A percentile compares a stretch with the other conserved stretches of the same genome.
These are phyloP conservation scores for Colletotrichum tropicale DNA, from an alignment of 2,329 filamentous ascomycete genomes.

Conservation along the genomic window DNA sequence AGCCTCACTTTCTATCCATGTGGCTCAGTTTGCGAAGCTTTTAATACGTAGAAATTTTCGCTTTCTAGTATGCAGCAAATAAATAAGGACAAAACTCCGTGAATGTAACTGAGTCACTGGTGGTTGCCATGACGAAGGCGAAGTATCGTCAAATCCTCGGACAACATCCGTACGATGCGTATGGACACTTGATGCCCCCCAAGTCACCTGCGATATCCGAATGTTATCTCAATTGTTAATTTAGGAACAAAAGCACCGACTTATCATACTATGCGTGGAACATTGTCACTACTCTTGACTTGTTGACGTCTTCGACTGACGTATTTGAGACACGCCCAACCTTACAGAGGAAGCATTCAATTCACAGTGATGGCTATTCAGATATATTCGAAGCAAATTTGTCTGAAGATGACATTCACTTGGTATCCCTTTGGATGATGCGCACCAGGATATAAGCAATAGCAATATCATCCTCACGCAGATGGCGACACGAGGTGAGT, in stretches of 20 bases:
- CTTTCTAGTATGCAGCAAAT: background rate
- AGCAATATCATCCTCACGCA: background rate
- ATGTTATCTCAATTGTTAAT: fast-evolving
- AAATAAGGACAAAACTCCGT: background rate
- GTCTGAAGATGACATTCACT: background rate
- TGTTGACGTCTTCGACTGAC: background rate
- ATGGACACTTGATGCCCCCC: background rate
- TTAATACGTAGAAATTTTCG: background rate
- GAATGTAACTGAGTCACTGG: background rate
- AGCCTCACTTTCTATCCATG: background rate
- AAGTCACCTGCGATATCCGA: background rate
- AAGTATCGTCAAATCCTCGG: background rate
- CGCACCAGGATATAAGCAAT: background rate
- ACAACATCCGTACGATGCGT: background rate
- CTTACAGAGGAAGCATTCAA: background rate
- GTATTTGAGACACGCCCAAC: background rate
- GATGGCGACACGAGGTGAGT: background rate
- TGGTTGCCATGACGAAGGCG: background rate
- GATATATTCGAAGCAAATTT: background rate
- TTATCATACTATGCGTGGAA: background rate
- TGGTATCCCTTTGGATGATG: background rate
- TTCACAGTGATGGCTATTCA: background rate
- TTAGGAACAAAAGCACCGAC: background rate
- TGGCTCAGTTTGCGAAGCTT: background rate
- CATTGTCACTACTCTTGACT: background rate